Base-by-base conservation (phyloP, 441 rosid genomes). In the Raphanus hybrid region DNA sequence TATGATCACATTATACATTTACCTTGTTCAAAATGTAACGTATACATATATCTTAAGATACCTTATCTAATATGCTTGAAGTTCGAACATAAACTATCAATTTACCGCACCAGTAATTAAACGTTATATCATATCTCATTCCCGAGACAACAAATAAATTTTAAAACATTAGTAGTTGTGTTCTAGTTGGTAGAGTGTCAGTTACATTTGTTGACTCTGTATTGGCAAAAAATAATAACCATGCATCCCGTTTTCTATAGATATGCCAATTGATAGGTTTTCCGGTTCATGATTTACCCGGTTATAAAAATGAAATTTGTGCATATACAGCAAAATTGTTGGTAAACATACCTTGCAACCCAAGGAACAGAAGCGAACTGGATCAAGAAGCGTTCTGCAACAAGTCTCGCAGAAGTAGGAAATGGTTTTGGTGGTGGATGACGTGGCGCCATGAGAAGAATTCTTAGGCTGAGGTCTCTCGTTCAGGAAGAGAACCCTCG, bases 281-380 rank as follows among this genome's bases (percentile, higher is more conserved):
- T 8, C 12, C 2, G 11, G 23, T 52, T 18, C 60, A 1, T 55
- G 60, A 41, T 41, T 39, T 41, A 41, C 48, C n/a, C 15, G 16
- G 5, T 52, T 16, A 55, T 18, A 55, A 43, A 50, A 55, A 55
- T 55, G 18, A 55, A 9, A 18, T 8, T 7, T 55, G 60, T 1
- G 8, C 15, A 60, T 60, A 2, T 29, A 61, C 39, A 60, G 34
- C 9, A 61, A 61, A 58, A 35, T 41, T 50, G 23, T 62, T 63
- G 32, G 41, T n/a, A 7, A n/a, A 83, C 86, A 67, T 7, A 93
- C 98, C 98, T 90, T 94, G 67, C 98, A 94, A 32, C 97, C 98
- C 81, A 94, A 81, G 61, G 97, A 94, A 78, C 98, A 94, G 82
- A 92, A 94, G 48, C 98, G 95, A 75, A 82, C 87, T 2, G 95